phyloP scores from a whole-genome alignment of 495 filamentous ascomycete species.

The Chaetomium cochliodes region DNA sequence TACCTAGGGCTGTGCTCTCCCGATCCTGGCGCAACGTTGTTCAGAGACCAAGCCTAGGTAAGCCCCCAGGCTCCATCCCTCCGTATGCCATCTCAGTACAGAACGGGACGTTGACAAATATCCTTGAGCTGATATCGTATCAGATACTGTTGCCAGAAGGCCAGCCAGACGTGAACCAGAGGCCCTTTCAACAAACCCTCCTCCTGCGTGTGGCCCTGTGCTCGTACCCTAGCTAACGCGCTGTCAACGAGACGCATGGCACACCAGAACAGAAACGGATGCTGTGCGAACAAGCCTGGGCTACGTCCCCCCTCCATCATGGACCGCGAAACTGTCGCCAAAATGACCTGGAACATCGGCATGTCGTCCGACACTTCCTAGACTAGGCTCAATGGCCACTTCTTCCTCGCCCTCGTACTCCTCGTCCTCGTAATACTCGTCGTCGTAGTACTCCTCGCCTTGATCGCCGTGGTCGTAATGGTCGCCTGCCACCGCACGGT shows the following conservation, averaged over 20 bases:
- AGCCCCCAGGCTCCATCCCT: neutral
- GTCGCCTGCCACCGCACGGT: conserved; percentile 27
- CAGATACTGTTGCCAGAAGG: neutral
- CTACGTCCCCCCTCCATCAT: conserved; percentile 27
- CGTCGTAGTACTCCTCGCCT: conserved; percentile 40
- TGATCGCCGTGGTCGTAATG: conserved; percentile 36
- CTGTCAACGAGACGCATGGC: neutral
- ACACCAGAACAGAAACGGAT: neutral
- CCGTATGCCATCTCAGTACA: neutral
- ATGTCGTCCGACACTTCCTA: conserved; percentile 31
- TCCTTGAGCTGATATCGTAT: neutral
- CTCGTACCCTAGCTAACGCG: neutral
- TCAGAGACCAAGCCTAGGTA: neutral
- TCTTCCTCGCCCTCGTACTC: conserved; percentile 39
- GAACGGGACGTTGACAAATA: too few relatives aligned
- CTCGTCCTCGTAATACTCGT: conserved; percentile 42
- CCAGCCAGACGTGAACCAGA: neutral
- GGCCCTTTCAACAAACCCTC: neutral
- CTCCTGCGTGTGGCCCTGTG: neutral
- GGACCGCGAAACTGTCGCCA: conserved; percentile 10
- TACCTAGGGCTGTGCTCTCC: too few relatives aligned
- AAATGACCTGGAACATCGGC: conserved; percentile 16
- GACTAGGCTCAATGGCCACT: conserved; percentile 24
- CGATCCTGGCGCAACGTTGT: too few relatives aligned
- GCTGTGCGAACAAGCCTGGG: neutral